Evolutionary conservation across 2,329 filamentous ascomycete genomes (phyloP).

Genomic region (Chrysoporthe deuterocubensis): DNA sequence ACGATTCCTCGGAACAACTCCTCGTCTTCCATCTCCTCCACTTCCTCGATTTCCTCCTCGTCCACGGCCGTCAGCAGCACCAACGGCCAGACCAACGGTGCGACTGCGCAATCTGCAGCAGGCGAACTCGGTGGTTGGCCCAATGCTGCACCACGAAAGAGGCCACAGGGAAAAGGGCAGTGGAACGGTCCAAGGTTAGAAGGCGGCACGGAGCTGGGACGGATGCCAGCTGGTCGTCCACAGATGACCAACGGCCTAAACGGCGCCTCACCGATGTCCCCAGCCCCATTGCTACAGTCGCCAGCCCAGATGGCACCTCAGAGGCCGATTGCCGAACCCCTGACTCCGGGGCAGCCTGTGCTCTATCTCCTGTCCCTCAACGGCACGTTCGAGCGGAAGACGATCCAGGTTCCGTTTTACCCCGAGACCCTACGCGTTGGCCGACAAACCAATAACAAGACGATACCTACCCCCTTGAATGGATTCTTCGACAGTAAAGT

Average conservation of each 20-base stretch:
- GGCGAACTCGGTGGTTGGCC: slow-evolving; percentile 58
- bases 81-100: slow-evolving; percentile 65
- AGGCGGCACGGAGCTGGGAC: slow-evolving; percentile 50
- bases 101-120: slow-evolving; percentile 48
- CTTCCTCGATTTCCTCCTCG: slow-evolving; percentile 60
- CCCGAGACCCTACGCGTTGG: slow-evolving; percentile 96
- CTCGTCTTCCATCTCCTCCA: slow-evolving; percentile 80
- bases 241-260: slow-evolving; percentile 49
- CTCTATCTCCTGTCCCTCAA: slow-evolving; percentile 89
- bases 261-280: slow-evolving; percentile 44
- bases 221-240: slow-evolving; percentile 43
- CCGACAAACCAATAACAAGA: slow-evolving; percentile 96
- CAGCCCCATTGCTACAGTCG: slow-evolving; percentile 43
- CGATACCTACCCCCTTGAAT: slow-evolving; percentile 85
- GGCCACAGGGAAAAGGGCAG: slow-evolving; percentile 53
- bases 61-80: slow-evolving; percentile 69
- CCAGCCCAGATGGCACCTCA: slow-evolving; percentile 46
- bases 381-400: slow-evolving; percentile 95
- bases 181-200: slow-evolving; percentile 57
- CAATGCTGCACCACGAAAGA: slow-evolving; percentile 54
- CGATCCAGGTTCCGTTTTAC: slow-evolving; percentile 87
- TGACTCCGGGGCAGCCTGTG: slow-evolving; percentile 71
- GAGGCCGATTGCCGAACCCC: slow-evolving; percentile 67
- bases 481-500: slow-evolving; percentile 99
- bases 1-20: slow-evolving; percentile 86